phyloP scores from a whole-genome alignment of 2,329 filamentous ascomycete species.

The Bipolaris zeicola region DNA sequence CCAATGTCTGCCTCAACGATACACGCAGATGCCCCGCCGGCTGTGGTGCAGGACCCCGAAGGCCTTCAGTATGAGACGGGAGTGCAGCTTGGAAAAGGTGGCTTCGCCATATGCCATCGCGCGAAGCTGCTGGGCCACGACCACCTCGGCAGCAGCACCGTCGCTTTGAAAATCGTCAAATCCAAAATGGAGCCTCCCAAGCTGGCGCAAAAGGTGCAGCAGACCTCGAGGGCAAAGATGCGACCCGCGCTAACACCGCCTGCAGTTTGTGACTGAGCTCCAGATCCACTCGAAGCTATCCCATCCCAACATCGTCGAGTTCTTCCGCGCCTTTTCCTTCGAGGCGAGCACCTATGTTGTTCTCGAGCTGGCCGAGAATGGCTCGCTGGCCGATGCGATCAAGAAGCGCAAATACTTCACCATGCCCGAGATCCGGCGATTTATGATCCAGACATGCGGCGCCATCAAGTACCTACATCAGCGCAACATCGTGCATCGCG shows the following conservation, averaged over 20 bases:
- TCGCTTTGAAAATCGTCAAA: constrained; percentile 82
- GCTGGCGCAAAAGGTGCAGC: constrained; percentile 79
- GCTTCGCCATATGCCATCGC: constrained; percentile 81
- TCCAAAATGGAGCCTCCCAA: constrained; percentile 78
- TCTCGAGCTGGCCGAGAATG: constrained; percentile 91
- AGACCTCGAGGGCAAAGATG: neutral
- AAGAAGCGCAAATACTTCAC: constrained; percentile 89
- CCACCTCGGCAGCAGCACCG: constrained; percentile 66
- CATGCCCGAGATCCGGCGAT: constrained; percentile 91
- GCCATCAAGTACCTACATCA: constrained; percentile 98
- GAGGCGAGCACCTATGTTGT: constrained; percentile 90
- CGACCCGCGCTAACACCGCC: constrained; percentile 28
- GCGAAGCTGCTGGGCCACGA: constrained; percentile 65
- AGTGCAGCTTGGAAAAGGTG: constrained; percentile 76
- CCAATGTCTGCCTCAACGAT: constrained; percentile 53
- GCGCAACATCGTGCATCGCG: constrained; percentile 93
- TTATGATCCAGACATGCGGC: constrained; percentile 91
- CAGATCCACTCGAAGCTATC: constrained; percentile 99
- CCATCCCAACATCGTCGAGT: constrained; percentile 94
- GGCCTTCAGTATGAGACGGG: constrained; percentile 76
- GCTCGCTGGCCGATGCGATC: constrained; percentile 97
- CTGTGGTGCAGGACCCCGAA: constrained; percentile 69
- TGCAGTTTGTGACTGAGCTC: constrained; percentile 76
- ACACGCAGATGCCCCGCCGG: constrained; percentile 58
- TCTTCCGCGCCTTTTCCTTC: constrained; percentile 91